These are phyloP conservation scores for Stramenopiles sp. DNA, from an alignment of 352 stramenopile species.

Conservation along the genomic window DNA sequence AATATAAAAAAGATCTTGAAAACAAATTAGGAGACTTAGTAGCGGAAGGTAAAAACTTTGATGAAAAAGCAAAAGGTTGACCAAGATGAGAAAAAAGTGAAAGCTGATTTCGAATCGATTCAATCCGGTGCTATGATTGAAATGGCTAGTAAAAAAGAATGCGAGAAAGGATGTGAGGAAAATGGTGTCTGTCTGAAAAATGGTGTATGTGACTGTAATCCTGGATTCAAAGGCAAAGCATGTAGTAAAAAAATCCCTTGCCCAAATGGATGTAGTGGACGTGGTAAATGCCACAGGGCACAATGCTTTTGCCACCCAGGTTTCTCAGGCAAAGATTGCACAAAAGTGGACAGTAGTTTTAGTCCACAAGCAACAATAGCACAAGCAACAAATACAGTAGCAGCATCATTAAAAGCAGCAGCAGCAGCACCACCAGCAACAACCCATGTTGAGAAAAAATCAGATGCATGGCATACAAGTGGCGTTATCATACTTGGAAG, in stretches of 20 bases:
- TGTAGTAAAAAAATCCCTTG: background rate
- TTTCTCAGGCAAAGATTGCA: background rate
- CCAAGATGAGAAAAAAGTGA: background rate
- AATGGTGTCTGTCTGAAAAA: background rate
- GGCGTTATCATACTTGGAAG: background rate
- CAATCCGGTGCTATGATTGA: conserved; percentile 1
- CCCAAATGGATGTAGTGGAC: background rate
- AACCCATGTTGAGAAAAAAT: background rate
- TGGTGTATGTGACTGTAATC: background rate
- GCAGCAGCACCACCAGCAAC: background rate
- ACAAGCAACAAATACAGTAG: background rate
- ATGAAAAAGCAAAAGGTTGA: background rate
- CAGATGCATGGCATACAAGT: background rate
- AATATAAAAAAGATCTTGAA: too few species aligned
- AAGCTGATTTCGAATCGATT: background rate
- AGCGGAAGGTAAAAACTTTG: background rate
- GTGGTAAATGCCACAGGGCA: background rate
- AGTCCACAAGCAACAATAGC: too few species aligned
- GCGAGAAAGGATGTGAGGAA: background rate
- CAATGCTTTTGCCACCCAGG: background rate
- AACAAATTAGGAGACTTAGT: too few species aligned
- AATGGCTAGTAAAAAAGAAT: background rate
- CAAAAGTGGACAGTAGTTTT: background rate
- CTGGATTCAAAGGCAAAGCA: background rate
- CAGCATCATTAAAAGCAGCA: background rate